Base-by-base conservation (phyloP, 2,329 filamentous ascomycete species). In the Pestalotiopsis sp. region DNA sequence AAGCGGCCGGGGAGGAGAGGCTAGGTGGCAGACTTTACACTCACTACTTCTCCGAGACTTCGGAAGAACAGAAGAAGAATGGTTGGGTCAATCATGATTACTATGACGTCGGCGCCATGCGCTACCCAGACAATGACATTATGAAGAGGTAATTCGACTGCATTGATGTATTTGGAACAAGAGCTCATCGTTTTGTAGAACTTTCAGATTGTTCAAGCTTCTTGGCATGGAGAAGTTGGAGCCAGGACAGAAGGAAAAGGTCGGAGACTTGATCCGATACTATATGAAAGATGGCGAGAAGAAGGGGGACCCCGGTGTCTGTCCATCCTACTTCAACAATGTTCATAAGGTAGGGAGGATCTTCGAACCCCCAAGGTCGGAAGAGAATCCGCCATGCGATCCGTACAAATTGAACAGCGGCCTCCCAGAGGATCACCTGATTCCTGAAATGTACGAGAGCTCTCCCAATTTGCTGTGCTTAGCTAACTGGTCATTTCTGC, bases 81-180 rank as follows among this genome's bases (percentile, higher is more conserved):
- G 57, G 57, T 13, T 27, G 27, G 57, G 27, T 59, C 57, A 63
- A 49, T 4, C 69, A 74, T 12, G 71, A 76, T 66, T 75, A 73
- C 58, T 74, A 69, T 60, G 73, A 75, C 57, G 69, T 73, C 11
- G 74, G 73, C 13, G 73, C 67, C 9, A 75, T 76, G 73, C 65
- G 74, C 9, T 75, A 72, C 59, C 73, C 72, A 0, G 12, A 74
- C 0, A 75, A 66, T 6, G 65, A 66, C 0, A 67, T 73, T 39
- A 75, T 76, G 73, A 12, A 64, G 7, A 56, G 69, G 56, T 68
- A 65, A 36, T 68, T 14, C 17, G 4, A 11, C 3, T 52, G 41
- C n/a, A 23, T 14, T 27, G 20, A 23, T 4, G 41, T 52, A 17
- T n/a, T 13, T 9, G 5, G 27, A 63, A 11, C 9, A 68, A 45